phyloP scores from a whole-genome alignment of 805 yeast genomes.

The Yamadazyma ubonensis region DNA sequence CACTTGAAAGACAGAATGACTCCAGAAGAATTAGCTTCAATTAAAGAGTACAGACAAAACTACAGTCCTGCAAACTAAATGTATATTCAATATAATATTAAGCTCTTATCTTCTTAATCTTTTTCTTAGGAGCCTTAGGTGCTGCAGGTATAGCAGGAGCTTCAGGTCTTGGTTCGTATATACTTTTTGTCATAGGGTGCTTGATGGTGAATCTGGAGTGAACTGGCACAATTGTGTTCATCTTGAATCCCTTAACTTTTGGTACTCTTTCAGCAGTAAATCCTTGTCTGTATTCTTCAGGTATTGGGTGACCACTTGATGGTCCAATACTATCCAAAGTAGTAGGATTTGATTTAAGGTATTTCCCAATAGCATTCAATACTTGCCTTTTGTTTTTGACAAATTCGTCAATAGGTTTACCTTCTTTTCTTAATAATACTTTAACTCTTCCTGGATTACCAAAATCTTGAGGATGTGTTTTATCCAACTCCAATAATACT shows the following conservation, averaged over 20 bases:
- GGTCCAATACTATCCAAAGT: constrained; percentile 53
- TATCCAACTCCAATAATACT: constrained; percentile 69
- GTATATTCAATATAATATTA: constrained; percentile 20
- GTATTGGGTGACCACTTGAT: constrained; percentile 57
- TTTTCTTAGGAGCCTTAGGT: constrained; percentile 51
- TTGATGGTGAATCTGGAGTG: constrained; percentile 78
- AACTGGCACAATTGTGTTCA: constrained; percentile 87
- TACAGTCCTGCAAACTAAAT: constrained; percentile 45
- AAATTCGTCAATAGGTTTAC: constrained; percentile 32
- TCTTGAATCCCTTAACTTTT: constrained; percentile 77
- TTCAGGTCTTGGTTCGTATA: constrained; percentile 57
- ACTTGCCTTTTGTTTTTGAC: constrained; percentile 59
- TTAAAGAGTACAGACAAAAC: constrained; percentile 56
- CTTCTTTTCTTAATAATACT: constrained; percentile 59
- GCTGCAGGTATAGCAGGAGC: constrained; percentile 37
- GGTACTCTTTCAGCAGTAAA: constrained; percentile 64
- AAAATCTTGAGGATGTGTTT: constrained; percentile 93
- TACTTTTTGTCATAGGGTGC: constrained; percentile 74
- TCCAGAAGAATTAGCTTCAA: constrained; percentile 54
- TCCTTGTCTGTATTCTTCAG: constrained; percentile 55
- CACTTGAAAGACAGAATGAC: constrained; percentile 58
- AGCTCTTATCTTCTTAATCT: constrained; percentile 62
- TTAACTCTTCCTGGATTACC: constrained; percentile 97
- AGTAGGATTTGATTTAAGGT: constrained; percentile 67
- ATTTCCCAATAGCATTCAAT: constrained; percentile 57